Conservation (phyloP, 108 stramenopile species). For the Hondaea fermentalgiana region DNA sequence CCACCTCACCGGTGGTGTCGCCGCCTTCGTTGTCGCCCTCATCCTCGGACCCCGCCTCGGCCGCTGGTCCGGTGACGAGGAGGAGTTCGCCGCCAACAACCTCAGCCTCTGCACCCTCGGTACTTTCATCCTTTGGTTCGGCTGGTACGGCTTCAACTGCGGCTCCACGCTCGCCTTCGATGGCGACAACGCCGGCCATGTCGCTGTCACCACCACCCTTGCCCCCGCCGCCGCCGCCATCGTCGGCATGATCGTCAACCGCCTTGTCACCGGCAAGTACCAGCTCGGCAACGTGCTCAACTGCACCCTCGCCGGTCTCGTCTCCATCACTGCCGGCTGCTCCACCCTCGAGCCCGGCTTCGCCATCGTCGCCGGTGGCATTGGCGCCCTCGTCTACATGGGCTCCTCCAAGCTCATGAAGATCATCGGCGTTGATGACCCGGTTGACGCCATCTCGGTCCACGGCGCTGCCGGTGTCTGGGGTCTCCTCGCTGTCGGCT, state of each 20-base stretch:
- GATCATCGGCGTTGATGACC: constrained; percentile 70
- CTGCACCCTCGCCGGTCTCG: constrained; percentile 71
- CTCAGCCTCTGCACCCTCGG: constrained; percentile 69
- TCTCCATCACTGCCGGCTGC: constrained; percentile 78
- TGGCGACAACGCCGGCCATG: neutral
- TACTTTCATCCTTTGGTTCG: constrained; percentile 81
- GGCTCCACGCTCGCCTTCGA: constrained; percentile 64
- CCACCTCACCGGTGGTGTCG: constrained; percentile 76
- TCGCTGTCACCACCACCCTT: constrained; percentile 73
- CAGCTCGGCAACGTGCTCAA: constrained; percentile 22
- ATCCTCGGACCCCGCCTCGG: constrained; percentile 74
- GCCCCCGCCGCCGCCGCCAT: constrained; percentile 52
- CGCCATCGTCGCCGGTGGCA: constrained; percentile 63
- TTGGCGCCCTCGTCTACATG: constrained; percentile 68
- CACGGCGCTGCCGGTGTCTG: constrained; percentile 69
- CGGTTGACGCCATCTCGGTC: constrained; percentile 85
- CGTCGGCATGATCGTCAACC: neutral
- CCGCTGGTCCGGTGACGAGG: constrained; percentile 47
- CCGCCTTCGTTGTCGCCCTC: constrained; percentile 63
- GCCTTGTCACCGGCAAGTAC: neutral
- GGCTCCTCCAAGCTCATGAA: constrained; percentile 51
- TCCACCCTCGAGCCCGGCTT: constrained; percentile 70
- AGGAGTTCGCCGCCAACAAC: constrained; percentile 59
- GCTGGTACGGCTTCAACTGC: constrained; percentile 90
- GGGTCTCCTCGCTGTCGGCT: constrained; percentile 66